Conservation (phyloP, 169 alveolate species). For the Cryptosporidium baileyi region DNA sequence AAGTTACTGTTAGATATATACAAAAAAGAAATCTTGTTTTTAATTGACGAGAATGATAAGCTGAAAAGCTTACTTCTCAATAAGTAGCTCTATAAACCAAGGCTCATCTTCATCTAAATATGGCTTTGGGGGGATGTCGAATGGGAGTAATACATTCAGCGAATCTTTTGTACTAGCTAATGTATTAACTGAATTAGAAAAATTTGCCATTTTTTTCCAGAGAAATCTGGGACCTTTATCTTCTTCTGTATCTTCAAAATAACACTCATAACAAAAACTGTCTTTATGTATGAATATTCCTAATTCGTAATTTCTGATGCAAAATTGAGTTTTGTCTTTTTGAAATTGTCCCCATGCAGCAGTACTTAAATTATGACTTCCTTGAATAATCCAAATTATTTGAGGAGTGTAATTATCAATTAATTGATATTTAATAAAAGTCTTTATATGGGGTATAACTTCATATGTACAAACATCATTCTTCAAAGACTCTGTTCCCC, state of each 20-base stretch:
- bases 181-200: neutral
- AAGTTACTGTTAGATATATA: neutral
- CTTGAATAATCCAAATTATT: slow-evolving; percentile 46
- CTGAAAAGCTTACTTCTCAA: neutral
- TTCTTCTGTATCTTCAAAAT: neutral
- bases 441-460: slow-evolving; percentile 33
- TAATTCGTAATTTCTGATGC: slow-evolving; percentile 44
- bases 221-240: slow-evolving; percentile 10
- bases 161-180: neutral
- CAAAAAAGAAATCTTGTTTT: neutral
- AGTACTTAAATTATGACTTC: slow-evolving; percentile 53
- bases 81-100: slow-evolving; percentile 36
- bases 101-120: slow-evolving; percentile 10
- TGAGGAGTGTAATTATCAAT: neutral
- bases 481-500: neutral
- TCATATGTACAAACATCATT: neutral
- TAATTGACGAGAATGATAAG: slow-evolving; percentile 4
- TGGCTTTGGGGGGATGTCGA: slow-evolving; percentile 24
- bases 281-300: slow-evolving; percentile 10
- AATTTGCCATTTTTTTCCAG: neutral
- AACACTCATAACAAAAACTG: neutral
- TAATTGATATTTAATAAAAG: slow-evolving; percentile 13
- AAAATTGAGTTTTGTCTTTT: slow-evolving; percentile 11
- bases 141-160: slow-evolving; percentile 25
- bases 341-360: slow-evolving; percentile 69